Evolutionary conservation across 2,329 filamentous ascomycete genomes (phyloP).

Genomic region (Saccharata proteae): DNA sequence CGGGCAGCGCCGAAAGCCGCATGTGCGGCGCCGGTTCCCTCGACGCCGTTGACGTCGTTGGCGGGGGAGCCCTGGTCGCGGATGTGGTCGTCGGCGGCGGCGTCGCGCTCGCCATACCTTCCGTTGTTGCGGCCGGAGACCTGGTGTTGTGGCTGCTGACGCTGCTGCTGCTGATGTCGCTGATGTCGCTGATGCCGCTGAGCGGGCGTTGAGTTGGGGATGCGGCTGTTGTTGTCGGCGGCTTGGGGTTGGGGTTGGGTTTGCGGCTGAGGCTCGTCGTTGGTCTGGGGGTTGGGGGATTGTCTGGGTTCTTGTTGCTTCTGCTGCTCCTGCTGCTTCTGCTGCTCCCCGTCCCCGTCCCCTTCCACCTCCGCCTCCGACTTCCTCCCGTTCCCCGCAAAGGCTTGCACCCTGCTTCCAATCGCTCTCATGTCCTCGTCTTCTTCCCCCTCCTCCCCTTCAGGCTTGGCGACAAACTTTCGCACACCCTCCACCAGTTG

Average conservation of each 20-base stretch:
- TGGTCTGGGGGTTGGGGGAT: no score
- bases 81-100: background rate
- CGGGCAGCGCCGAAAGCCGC: background rate
- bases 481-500: constrained; percentile 13
- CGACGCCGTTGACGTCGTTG: background rate
- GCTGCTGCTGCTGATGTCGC: no score
- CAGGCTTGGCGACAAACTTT: constrained; percentile 14
- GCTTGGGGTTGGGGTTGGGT: no score
- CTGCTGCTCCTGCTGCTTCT: no score
- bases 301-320: no score
- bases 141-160: no score
- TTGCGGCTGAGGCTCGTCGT: no score
- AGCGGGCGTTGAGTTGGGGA: no score
- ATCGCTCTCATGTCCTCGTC: constrained; percentile 17
- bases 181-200: no score
- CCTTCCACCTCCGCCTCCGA: no score
- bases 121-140: background rate
- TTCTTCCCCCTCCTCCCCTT: constrained; percentile 13
- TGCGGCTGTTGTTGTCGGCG: no score
- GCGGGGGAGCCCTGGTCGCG: background rate
- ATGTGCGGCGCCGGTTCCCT: background rate
- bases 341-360: no score
- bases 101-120: background rate
- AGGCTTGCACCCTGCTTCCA: constrained; percentile 20
- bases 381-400: constrained; percentile 20